Evolutionary conservation across 2,329 filamentous ascomycete genomes (phyloP).

Genomic region (Didymella glomerata): DNA sequence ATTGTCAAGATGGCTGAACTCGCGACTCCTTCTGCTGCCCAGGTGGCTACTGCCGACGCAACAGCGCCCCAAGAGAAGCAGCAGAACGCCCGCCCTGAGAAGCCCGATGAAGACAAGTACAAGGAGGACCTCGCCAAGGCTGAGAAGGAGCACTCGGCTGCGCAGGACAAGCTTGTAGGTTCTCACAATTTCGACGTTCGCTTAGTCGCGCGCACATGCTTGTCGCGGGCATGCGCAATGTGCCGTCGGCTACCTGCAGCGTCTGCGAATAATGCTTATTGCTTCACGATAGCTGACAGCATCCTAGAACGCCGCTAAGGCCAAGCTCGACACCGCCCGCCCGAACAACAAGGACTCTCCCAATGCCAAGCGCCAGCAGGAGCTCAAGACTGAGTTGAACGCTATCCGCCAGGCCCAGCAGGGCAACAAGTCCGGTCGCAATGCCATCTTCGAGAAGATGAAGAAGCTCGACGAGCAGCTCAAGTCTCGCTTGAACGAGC

Average conservation of each 20-base stretch:
- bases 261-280: slow-evolving; percentile 3
- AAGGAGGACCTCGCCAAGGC: slow-evolving; percentile 80
- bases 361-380: slow-evolving; percentile 80
- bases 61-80: slow-evolving; percentile 48
- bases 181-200: slow-evolving; percentile 12
- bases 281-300: slow-evolving; percentile 20
- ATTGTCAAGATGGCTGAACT: slow-evolving; percentile 48
- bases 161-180: slow-evolving; percentile 74
- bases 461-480: slow-evolving; percentile 90
- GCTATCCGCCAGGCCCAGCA: slow-evolving; percentile 88
- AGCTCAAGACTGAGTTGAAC: slow-evolving; percentile 82
- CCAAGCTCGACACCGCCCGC: slow-evolving; percentile 84
- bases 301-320: slow-evolving; percentile 79
- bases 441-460: slow-evolving; percentile 84
- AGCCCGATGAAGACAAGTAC: slow-evolving; percentile 86
- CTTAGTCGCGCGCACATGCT: slow-evolving; percentile 13
- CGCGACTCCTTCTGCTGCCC: slow-evolving; percentile 49
- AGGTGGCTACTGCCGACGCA: slow-evolving; percentile 44
- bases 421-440: slow-evolving; percentile 82
- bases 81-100: slow-evolving; percentile 71
- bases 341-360: slow-evolving; percentile 86
- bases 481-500: slow-evolving; percentile 83
- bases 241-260: slow-evolving; percentile 28
- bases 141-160: slow-evolving; percentile 84
- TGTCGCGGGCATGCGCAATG: slow-evolving; percentile 6